Conservation (phyloP, 176 grass and related monocot species). For the Zoysia pacifica region DNA sequence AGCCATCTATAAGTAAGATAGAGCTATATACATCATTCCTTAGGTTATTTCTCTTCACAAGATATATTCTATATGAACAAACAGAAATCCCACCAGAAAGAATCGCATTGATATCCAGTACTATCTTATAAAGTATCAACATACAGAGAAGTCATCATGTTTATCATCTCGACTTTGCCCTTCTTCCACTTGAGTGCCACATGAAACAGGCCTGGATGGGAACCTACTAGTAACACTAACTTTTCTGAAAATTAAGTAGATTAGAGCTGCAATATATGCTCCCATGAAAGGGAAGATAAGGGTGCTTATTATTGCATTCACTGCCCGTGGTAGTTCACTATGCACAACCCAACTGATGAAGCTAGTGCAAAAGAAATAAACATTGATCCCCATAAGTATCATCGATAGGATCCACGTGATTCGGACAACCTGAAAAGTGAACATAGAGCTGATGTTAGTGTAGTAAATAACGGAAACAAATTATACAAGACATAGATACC, state of each 20-base stretch:
- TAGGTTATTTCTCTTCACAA: background rate
- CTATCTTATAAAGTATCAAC: background rate
- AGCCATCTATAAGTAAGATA: conserved; percentile 23
- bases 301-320: conserved; percentile 53
- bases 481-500: background rate
- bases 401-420: conserved; percentile 58
- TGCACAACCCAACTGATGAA: conserved; percentile 59
- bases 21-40: conserved; percentile 34
- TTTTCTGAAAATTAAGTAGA: conserved; percentile 63
- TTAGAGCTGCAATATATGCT: conserved; percentile 52
- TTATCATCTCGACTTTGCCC: conserved; percentile 15
- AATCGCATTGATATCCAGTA: background rate
- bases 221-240: conserved; percentile 13
- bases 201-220: conserved; percentile 17
- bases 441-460: conserved; percentile 22
- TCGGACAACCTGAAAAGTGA: conserved; percentile 55
- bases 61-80: conserved; percentile 15
- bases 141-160: conserved; percentile 9
- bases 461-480: background rate
- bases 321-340: conserved; percentile 47
- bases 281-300: conserved; percentile 75
- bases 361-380: conserved; percentile 68
- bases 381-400: conserved; percentile 60
- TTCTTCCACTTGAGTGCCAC: conserved; percentile 30
- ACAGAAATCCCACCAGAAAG: background rate